Percentiles rank a stretch among this genome's conserved stretches.
phyloP scores from a whole-genome alignment of 2,329 filamentous ascomycete species.

The Neonectria neomacrospora region DNA sequence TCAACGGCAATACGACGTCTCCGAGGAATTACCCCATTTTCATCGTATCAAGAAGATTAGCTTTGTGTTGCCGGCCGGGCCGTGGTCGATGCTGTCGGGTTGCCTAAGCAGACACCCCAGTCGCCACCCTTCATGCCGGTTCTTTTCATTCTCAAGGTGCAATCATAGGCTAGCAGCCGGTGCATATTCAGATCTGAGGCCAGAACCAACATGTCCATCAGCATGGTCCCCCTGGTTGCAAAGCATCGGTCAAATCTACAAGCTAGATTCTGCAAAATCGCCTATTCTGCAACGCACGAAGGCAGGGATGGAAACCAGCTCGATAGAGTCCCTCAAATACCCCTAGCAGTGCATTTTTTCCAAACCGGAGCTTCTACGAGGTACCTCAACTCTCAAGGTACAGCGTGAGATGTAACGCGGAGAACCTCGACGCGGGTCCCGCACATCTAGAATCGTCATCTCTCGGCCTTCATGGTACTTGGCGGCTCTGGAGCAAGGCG shows the following conservation, averaged over 20 bases:
- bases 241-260: constrained; percentile 2
- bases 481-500: background rate
- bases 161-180: background rate
- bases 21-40: constrained; percentile 8
- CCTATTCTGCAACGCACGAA: background rate
- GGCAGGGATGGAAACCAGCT: too few species aligned
- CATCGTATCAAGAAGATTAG: constrained; percentile 25
- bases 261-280: background rate
- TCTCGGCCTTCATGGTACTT: background rate
- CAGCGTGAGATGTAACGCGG: background rate
- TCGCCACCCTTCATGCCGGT: background rate
- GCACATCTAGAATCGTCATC: background rate
- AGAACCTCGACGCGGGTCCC: background rate
- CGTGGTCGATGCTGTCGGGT: constrained; percentile 8
- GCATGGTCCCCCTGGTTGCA: constrained; percentile 14
- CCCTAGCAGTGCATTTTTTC: background rate
- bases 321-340: background rate
- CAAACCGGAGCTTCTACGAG: background rate
- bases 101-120: constrained; percentile 8
- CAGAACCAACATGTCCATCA: background rate
- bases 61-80: constrained; percentile 7
- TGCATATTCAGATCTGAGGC: constrained; percentile 5
- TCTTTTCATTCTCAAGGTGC: background rate
- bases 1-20: constrained; percentile 6
- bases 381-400: background rate